Base-by-base conservation (phyloP, 1,284 basidiomycete genomes). In the Pyrrhoderma noxium region DNA sequence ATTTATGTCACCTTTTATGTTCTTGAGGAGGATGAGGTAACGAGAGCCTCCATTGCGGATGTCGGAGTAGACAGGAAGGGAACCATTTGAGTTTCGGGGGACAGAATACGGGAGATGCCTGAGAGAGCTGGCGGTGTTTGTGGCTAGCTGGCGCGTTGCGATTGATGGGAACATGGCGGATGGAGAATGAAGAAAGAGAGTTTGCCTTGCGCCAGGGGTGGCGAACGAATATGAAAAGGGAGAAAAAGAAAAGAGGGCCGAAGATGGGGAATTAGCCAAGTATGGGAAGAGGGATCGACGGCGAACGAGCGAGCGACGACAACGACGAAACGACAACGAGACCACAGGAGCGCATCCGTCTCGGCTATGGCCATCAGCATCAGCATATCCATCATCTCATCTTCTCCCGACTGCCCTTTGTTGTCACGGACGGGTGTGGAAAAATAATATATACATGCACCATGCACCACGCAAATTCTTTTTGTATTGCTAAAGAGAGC, bases 21-120 rank as follows among this genome's bases (percentile, higher is more conserved):
- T 74, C 46, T 70, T 69, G 53, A 79, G 67, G 18, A 67, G 65
- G 39, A 75, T 65, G 27, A 76, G 66, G 58, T 78, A 70, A 53
- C 76, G 74, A 4, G 79, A 75, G 53, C 80, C 74, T 27, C 67
- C 76, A 62, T 82, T 85, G 58, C 81, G 79, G 49, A 84, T 64
- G 64, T 87, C 82, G 37, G 81, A 77, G 64, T 85, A 87, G 19
- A 88, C 81, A 45, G 85, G 85, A 23, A 88, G 72, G 45, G 75
- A 75, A 35, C 82, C 82, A 49, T 71, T 71, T 38, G 75, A 64
- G 65, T 83, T 88, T 56, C 85, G 76, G 25, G 74, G 72, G 47
- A 88, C 70, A 53, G 74, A 76, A 65, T 85, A 88, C 37, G 75
- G 66, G 46, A 67, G 65, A 52, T 49, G 55, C 16, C 57, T 51